These are phyloP conservation scores for Fragilaria radians DNA, from an alignment of 108 stramenopile genomes.

Conservation along the genomic window DNA sequence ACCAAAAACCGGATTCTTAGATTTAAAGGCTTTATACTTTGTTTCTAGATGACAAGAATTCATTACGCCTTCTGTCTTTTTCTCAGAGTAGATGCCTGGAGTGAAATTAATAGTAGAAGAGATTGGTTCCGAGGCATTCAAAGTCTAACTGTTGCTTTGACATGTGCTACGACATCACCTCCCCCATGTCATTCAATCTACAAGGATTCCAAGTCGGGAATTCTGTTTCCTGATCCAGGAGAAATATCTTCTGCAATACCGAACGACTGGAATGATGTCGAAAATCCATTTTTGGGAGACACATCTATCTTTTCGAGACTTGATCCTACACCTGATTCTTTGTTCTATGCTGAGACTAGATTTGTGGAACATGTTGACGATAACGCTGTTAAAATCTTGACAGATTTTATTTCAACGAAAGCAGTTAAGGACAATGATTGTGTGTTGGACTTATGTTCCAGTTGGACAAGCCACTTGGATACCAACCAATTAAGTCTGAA, in stretches of 20 bases:
- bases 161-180: neutral
- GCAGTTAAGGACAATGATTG: constrained; percentile 37
- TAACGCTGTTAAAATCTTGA: constrained; percentile 64
- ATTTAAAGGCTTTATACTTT: too few species aligned
- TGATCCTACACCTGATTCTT: constrained; percentile 53
- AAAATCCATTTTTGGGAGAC: constrained; percentile 44
- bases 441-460: constrained; percentile 77
- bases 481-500: constrained; percentile 12
- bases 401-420: constrained; percentile 47
- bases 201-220: constrained; percentile 64
- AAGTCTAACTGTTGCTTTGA: neutral
- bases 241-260: constrained; percentile 74
- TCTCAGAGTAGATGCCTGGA: too few species aligned
- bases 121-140: neutral
- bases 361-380: constrained; percentile 85
- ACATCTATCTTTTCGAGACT: constrained; percentile 41
- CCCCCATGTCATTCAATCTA: constrained; percentile 27
- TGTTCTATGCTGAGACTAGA: constrained; percentile 69
- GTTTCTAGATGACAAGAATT: too few species aligned
- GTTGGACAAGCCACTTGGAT: constrained; percentile 78
- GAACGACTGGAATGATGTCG: constrained; percentile 49
- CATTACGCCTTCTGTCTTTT: too few species aligned
- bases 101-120: too few species aligned
- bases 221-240: constrained; percentile 58
- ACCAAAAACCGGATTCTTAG: too few species aligned